A percentile compares a stretch with the other conserved stretches of the same genome.
Conservation (phyloP, 768 basidiomycete species). For the Lactarius psammicola region DNA sequence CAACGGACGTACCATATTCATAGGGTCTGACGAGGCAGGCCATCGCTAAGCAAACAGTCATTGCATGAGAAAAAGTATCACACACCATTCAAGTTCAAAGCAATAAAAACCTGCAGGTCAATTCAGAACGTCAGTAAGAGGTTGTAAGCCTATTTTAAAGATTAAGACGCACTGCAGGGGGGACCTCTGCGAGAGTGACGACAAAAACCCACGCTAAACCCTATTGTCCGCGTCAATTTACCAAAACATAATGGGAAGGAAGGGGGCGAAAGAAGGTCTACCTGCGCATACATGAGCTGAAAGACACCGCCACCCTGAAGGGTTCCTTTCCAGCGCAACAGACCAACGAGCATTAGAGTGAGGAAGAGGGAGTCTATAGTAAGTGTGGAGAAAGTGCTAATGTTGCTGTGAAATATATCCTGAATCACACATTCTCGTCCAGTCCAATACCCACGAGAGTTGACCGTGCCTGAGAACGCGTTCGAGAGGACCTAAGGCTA, state of each 20-base stretch:
- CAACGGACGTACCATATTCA: constrained; percentile 10
- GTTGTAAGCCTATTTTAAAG: neutral
- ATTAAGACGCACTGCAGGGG: constrained; percentile 5
- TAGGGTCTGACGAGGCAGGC: neutral
- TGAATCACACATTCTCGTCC: neutral
- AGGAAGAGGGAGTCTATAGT: neutral
- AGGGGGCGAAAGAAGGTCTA: neutral
- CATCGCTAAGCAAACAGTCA: neutral
- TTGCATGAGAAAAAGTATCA: neutral
- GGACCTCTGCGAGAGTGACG: constrained; percentile 2
- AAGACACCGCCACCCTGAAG: neutral
- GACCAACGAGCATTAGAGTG: constrained; percentile 5
- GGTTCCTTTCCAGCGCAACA: constrained; percentile 6
- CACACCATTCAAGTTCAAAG: constrained; percentile 13
- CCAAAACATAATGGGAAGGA: neutral
- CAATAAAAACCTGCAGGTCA: neutral
- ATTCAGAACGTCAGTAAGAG: neutral
- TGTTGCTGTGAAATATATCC: neutral
- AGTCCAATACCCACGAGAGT: neutral
- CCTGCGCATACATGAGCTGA: constrained; percentile 9
- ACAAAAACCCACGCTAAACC: constrained; percentile 8
- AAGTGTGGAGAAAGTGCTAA: constrained; percentile 1
- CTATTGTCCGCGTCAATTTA: neutral
- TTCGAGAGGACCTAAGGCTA: neutral
- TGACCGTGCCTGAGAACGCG: neutral